Evolutionary conservation across 495 filamentous ascomycete species (phyloP).

Genomic region (Neohortaea acidophila): DNA sequence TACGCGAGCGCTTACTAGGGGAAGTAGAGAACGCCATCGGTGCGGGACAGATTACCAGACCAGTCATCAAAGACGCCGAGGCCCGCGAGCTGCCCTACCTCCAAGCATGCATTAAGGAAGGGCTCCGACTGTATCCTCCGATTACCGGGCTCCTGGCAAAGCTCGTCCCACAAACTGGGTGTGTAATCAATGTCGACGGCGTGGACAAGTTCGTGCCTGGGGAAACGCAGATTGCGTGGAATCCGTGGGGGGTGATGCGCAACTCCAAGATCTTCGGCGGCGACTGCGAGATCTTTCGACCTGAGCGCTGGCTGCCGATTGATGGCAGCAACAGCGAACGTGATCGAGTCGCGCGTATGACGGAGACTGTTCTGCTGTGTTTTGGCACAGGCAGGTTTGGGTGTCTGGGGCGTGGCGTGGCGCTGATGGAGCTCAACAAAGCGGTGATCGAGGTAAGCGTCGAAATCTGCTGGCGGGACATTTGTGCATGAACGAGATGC

Average conservation of each 20-base stretch:
- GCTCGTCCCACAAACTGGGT: conserved; percentile 10
- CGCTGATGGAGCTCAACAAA: conserved; percentile 22
- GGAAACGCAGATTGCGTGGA: conserved; percentile 19
- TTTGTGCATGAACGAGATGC: background rate
- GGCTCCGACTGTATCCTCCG: conserved; percentile 20
- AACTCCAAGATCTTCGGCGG: conserved; percentile 15
- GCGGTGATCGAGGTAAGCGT: conserved; percentile 16
- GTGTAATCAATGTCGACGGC: conserved; percentile 14
- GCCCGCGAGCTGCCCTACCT: conserved; percentile 20
- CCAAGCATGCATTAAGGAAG: conserved; percentile 23
- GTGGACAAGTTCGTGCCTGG: conserved; percentile 16
- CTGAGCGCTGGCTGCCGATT: conserved; percentile 17
- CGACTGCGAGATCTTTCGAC: conserved; percentile 19
- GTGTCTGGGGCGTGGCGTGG: conserved; percentile 20
- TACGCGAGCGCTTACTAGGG: conserved; percentile 14
- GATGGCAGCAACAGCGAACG: conserved; percentile 9
- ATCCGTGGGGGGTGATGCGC: conserved; percentile 19
- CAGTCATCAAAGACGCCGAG: conserved; percentile 21
- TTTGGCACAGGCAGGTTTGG: conserved; percentile 20
- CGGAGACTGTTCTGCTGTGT: conserved; percentile 16
- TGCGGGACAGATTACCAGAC: conserved; percentile 10
- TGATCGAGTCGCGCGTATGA: conserved; percentile 14
- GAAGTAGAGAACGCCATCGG: conserved; percentile 16
- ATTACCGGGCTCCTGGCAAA: conserved; percentile 20
- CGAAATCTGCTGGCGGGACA: background rate